Conservation (phyloP, 2,329 filamentous ascomycete genomes). For the Colletotrichum sansevieriae region DNA sequence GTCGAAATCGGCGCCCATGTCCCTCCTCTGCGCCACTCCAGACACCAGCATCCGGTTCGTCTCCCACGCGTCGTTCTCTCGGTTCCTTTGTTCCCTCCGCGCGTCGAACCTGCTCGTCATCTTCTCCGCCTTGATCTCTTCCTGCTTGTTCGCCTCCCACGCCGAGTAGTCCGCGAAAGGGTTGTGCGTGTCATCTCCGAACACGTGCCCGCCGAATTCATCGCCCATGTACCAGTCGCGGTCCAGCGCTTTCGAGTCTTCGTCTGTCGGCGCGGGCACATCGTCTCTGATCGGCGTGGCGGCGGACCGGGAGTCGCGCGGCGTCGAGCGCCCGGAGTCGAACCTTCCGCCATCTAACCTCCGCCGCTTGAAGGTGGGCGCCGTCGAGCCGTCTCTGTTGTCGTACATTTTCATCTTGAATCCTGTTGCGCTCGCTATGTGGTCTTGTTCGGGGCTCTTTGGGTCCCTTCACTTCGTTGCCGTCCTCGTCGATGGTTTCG, state of each 20-base stretch:
- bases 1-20: conserved; percentile 86
- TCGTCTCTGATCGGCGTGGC: conserved; percentile 57
- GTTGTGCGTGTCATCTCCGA: conserved; percentile 94
- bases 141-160: conserved; percentile 79
- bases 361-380: conserved; percentile 72
- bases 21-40: conserved; percentile 90
- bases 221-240: conserved; percentile 94
- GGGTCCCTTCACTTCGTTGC: neutral
- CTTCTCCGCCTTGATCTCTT: conserved; percentile 82
- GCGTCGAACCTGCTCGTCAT: conserved; percentile 79
- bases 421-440: neutral
- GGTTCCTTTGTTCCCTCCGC: conserved; percentile 85
- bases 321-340: conserved; percentile 52
- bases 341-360: conserved; percentile 66
- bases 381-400: conserved; percentile 46
- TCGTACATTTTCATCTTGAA: conserved; percentile 46
- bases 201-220: conserved; percentile 83
- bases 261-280: conserved; percentile 72
- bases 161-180: conserved; percentile 84
- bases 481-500: neutral
- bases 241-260: conserved; percentile 82
- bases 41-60: conserved; percentile 98
- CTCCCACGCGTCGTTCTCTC: conserved; percentile 98
- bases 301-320: conserved; percentile 56
- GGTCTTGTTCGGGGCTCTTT: neutral